Base-by-base conservation (phyloP, 129 eudicot genomes). In the Flaveria brownii region DNA sequence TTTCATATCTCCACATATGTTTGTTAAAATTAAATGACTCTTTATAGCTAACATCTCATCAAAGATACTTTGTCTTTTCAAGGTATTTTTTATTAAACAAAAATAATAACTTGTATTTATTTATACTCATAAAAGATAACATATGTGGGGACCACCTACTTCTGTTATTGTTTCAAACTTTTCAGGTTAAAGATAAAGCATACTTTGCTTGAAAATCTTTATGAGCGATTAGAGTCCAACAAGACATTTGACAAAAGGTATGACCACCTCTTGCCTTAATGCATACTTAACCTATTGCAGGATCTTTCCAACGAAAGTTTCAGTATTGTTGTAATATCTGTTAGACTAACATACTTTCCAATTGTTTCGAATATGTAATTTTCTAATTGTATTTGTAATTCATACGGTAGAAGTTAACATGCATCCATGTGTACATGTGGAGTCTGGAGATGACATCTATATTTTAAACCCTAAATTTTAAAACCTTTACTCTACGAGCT, bases 301-400 rank as follows among this genome's bases (percentile, higher is more conserved):
- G 80, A 77, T 57, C 59, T 42, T 22, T 42, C n/a, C 18, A 45
- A 68, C 25, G 66, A 47, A 77, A 55, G 75, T 41, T 68, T 41
- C 18, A 9, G 20, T 68, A 43, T 25, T 54, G 42, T 13, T 56
- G 77, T 73, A 73, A 73, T 73, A 73, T 41, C 23, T 15, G 25
- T 22, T 43, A 57, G 41, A 14, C 12, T 56, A 20, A 72, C 41
- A 20, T 39, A 56, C 12, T 15, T 72, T 72, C 52, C 57, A 55
- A 13, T 70, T 22, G 49, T 46, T 14, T 63, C 26, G 3, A 65
- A 33, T 65, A 14, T 65, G 70, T 36, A 33, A 13, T 65, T 65
- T 71, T 9, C 2, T 28, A 28, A 8, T 5, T 30, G 9, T n/a
- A 26, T 28, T 39, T 16, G 28, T 45, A 39, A 65, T 36, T 14